Evolutionary conservation across 2,329 filamentous ascomycete species (phyloP).

Genomic region (Furcasterigmium sp.): DNA sequence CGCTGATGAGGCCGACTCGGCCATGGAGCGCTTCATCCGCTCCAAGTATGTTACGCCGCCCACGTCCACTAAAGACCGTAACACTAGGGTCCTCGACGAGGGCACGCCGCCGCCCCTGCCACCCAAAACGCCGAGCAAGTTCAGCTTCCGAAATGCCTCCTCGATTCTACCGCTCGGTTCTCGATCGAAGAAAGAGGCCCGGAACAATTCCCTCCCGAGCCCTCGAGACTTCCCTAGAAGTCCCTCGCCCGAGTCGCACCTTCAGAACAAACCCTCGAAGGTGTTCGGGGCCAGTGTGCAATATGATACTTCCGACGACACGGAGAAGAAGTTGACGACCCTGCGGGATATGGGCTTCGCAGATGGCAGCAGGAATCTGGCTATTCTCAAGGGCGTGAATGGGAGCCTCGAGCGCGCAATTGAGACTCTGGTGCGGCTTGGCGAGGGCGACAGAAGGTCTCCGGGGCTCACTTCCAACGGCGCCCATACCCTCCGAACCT

Average conservation of each 20-base stretch:
- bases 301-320: constrained; percentile 45
- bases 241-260: constrained; percentile 26
- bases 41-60: constrained; percentile 77
- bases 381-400: constrained; percentile 75
- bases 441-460: constrained; percentile 56
- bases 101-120: constrained; percentile 55
- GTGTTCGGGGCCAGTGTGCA: constrained; percentile 66
- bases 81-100: constrained; percentile 48
- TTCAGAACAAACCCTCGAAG: constrained; percentile 60
- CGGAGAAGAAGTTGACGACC: constrained; percentile 70
- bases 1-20: constrained; percentile 84
- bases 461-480: constrained; percentile 17
- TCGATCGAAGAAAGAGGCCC: constrained; percentile 51
- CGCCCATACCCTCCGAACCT: constrained; percentile 39
- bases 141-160: constrained; percentile 54
- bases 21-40: constrained; percentile 92
- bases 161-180: constrained; percentile 63
- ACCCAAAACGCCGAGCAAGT: constrained; percentile 59
- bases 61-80: not conserved
- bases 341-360: constrained; percentile 89
- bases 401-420: constrained; percentile 84
- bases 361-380: constrained; percentile 75
- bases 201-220: constrained; percentile 11
- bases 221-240: constrained; percentile 16
- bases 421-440: constrained; percentile 77